Evolutionary conservation across 352 stramenopile species (phyloP).

Genomic region (Phytopythium aichiense): DNA sequence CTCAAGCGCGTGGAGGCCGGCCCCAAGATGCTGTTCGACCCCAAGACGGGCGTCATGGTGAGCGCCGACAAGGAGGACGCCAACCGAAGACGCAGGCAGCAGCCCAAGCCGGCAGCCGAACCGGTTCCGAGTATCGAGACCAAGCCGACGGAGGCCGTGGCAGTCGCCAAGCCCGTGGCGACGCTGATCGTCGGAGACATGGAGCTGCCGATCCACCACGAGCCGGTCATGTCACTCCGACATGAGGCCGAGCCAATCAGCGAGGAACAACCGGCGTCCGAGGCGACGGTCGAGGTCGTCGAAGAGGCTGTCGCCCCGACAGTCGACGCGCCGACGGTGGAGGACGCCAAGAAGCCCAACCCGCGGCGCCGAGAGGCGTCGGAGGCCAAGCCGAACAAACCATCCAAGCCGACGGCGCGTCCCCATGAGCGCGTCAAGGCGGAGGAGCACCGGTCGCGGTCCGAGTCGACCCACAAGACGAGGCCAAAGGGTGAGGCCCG

Average conservation of each 20-base stretch:
- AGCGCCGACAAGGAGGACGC: constrained; percentile 22
- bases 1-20: constrained; percentile 32
- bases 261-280: neutral
- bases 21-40: constrained; percentile 72
- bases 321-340: too few species aligned
- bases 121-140: neutral
- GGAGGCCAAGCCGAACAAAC: neutral
- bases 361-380: neutral
- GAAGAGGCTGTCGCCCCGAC: neutral
- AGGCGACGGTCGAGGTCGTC: neutral
- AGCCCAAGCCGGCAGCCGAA: constrained; percentile 2
- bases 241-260: neutral
- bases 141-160: neutral
- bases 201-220: constrained; percentile 6
- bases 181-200: constrained; percentile 8
- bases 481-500: neutral
- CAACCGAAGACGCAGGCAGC: constrained; percentile 1
- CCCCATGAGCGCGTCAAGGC: neutral
- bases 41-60: constrained; percentile 58
- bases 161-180: neutral
- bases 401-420: neutral
- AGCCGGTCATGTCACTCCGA: neutral
- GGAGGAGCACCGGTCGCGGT: neutral
- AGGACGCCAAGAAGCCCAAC: neutral
- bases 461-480: neutral